phyloP scores from a whole-genome alignment of 78 protist genomes.

The Pigoraptor vietnamica region DNA sequence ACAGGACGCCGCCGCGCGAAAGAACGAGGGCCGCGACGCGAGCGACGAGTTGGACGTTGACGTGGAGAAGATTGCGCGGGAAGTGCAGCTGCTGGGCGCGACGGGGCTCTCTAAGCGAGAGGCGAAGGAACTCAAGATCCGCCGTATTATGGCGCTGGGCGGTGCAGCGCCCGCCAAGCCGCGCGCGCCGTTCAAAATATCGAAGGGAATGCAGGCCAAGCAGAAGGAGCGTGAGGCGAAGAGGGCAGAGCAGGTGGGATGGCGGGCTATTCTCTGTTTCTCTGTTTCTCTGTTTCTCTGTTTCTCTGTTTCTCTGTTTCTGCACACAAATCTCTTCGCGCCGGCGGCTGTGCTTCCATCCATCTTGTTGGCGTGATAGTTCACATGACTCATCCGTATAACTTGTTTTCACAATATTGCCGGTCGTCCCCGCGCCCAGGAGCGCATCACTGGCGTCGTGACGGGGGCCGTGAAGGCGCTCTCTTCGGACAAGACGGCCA shows the following conservation, averaged over 20 bases:
- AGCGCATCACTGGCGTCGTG: too few relatives aligned
- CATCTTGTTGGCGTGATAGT: too few relatives aligned
- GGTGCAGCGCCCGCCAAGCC: neutral
- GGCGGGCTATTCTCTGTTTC: neutral
- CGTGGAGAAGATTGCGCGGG: neutral
- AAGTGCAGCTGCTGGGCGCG: neutral
- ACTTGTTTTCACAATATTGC: too few relatives aligned
- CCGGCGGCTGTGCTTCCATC: too few relatives aligned
- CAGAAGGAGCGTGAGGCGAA: neutral
- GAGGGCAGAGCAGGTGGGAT: neutral
- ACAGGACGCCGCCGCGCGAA: neutral
- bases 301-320: neutral
- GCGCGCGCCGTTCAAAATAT: neutral
- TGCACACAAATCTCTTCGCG: neutral
- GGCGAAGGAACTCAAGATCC: neutral
- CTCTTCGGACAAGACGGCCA: neutral
- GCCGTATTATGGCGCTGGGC: neutral
- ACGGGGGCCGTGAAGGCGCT: too few relatives aligned
- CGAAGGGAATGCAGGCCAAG: neutral
- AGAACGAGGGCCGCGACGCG: neutral
- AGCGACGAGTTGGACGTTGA: neutral
- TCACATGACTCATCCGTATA: too few relatives aligned
- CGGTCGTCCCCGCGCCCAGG: too few relatives aligned
- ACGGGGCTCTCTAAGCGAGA: neutral
- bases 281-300: neutral